Evolutionary conservation across 1,284 basidiomycete species (phyloP), one percentile per base, ranked within the genome.

Genomic region (Leucoagaricus sp.): DNA sequence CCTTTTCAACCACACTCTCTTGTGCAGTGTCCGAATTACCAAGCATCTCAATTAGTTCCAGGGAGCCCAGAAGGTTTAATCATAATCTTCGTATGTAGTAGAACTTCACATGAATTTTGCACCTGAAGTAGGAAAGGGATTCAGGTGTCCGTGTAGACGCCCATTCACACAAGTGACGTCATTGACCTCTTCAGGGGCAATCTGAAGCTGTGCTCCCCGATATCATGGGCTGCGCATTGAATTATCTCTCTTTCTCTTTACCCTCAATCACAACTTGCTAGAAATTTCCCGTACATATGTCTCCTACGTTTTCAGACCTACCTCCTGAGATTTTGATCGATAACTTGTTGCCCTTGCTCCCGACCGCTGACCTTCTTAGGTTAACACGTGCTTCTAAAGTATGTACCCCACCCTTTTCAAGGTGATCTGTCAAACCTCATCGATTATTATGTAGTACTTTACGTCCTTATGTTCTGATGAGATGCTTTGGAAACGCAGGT

Each of bases 241-340:
- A 4, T 26, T 19, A 15, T 38, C 45, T 40, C 31, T 28, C 31
- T n/a, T 28, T 26, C 42, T n/a, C n/a, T n/a, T 9, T 33, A 26
- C 42, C 9, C 46, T 33, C 28, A 26, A 31, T 21, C 19, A 41
- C 4, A 9, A 41, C 40, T 23, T n/a, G 23, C 29, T 31, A 19
- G 12, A 26, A 9, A 49, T 10, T 19, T 31, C 25, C 26, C 26
- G 40, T 13, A 17, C n/a, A 19, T 17, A 66, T 63, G 58, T 45
- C 61, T 19, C 19, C 25, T 9, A 64, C 62, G 50, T 61, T 88
- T 21, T 63, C 75, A 21, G 78, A 86, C 53, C 63, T 91, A 6
- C 89, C 89, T 5, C 67, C 87, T 17, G 93, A 95, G 67, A 74
- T 94, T 28, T 69, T 93, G 29, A 69, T 93, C 28, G 91, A 94